phyloP scores from a whole-genome alignment of 73 alveolate species.

The Tetrahymena elliotti region DNA sequence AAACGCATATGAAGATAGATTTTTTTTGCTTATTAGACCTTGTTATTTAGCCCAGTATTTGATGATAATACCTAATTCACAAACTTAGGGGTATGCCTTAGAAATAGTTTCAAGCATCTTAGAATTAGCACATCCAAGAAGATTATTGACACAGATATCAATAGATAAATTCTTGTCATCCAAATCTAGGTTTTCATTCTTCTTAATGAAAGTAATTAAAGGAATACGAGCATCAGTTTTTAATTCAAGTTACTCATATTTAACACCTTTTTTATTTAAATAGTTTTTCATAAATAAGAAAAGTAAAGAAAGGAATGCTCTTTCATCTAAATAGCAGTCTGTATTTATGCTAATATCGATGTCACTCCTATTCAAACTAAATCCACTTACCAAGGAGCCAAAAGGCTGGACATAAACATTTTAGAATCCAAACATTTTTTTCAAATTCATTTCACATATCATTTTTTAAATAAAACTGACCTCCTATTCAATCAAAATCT shows the following conservation, averaged over 20 bases:
- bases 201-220: neutral
- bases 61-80: neutral
- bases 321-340: neutral
- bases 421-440: neutral
- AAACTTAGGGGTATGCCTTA: neutral
- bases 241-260: neutral
- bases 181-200: neutral
- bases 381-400: neutral
- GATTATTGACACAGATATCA: neutral
- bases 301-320: neutral
- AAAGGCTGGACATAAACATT: neutral
- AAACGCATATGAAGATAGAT: neutral
- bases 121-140: neutral
- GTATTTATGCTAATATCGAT: neutral
- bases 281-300: neutral
- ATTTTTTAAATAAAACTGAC: neutral
- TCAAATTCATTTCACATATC: neutral
- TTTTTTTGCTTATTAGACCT: neutral
- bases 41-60: neutral
- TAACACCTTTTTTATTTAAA: neutral
- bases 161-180: neutral
- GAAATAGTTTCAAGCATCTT: neutral
- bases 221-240: neutral
- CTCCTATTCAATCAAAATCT: neutral
- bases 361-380: neutral